Evolutionary conservation across 305 asterid genomes (phyloP).

Genomic region (Plantago lanceolata): DNA sequence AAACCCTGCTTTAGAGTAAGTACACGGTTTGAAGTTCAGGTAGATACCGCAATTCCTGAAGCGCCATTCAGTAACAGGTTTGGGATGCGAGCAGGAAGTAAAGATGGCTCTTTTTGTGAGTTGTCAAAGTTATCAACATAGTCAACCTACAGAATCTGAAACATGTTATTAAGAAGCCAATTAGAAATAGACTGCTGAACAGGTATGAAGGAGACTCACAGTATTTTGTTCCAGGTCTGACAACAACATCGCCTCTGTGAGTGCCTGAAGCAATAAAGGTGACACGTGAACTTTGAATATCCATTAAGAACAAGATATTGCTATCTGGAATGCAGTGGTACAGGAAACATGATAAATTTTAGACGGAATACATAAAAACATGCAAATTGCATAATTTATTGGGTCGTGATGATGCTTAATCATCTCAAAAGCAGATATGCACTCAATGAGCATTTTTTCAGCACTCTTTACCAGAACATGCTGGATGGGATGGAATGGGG

Average conservation of each 20-base stretch:
- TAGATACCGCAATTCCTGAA: slow-evolving; percentile 92
- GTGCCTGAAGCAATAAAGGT: slow-evolving; percentile 56
- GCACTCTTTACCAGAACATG: background rate
- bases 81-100: slow-evolving; percentile 96
- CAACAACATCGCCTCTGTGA: slow-evolving; percentile 87
- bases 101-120: slow-evolving; percentile 90
- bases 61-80: slow-evolving; percentile 84
- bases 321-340: background rate
- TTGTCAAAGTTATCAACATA: slow-evolving; percentile 91
- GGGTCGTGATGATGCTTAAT: background rate
- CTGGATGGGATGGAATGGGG: background rate
- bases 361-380: background rate
- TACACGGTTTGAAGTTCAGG: slow-evolving; percentile 20
- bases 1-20: background rate
- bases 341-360: background rate
- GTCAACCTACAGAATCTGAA: slow-evolving; percentile 65
- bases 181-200: slow-evolving; percentile 14
- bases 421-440: background rate
- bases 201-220: slow-evolving; percentile 35
- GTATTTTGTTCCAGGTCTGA: slow-evolving; percentile 88
- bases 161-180: slow-evolving; percentile 24
- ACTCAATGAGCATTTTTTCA: background rate
- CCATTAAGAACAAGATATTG: slow-evolving; percentile 19
- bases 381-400: background rate
- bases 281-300: slow-evolving; percentile 10